Percentiles rank a stretch among this genome's conserved stretches.
Conservation (phyloP, 2,329 filamentous ascomycete species). For the Trichoderma cornu-damae region DNA sequence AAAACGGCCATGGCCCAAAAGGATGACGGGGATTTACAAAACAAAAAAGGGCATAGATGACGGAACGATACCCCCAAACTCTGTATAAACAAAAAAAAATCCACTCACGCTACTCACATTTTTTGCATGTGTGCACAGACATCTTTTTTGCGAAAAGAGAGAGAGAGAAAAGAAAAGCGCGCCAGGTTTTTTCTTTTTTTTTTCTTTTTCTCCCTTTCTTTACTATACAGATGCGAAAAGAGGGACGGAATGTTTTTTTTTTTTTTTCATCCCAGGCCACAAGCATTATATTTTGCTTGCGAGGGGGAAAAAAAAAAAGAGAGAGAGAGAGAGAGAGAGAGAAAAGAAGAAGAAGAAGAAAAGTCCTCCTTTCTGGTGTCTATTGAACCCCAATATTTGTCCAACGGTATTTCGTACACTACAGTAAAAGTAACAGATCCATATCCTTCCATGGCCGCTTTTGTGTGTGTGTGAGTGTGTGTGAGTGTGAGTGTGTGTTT, state of each 20-base stretch:
- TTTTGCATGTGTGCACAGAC: neutral
- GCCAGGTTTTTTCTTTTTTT: too few species aligned
- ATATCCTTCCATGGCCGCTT: neutral
- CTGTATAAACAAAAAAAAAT: conserved; percentile 2
- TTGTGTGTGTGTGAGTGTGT: neutral
- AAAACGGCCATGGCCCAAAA: neutral
- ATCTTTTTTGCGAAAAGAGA: neutral
- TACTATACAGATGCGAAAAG: neutral
- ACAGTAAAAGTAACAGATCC: neutral
- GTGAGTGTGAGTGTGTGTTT: neutral
- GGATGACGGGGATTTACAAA: neutral
- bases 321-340: neutral
- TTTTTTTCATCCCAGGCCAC: neutral
- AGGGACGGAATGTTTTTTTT: too few species aligned
- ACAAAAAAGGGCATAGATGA: neutral
- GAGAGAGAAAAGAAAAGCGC: too few species aligned
- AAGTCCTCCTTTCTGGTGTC: neutral
- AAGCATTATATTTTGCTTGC: neutral
- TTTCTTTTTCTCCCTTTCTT: neutral
- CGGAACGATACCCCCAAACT: conserved; percentile 7
- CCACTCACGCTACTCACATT: neutral
- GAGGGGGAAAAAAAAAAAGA: neutral
- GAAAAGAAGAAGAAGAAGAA: neutral
- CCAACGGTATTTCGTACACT: conserved; percentile 17
- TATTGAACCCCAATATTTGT: conserved; percentile 13